Evolutionary conservation across 2,329 filamentous ascomycete genomes (phyloP).

Genomic region (Magnaporthales sp.): DNA sequence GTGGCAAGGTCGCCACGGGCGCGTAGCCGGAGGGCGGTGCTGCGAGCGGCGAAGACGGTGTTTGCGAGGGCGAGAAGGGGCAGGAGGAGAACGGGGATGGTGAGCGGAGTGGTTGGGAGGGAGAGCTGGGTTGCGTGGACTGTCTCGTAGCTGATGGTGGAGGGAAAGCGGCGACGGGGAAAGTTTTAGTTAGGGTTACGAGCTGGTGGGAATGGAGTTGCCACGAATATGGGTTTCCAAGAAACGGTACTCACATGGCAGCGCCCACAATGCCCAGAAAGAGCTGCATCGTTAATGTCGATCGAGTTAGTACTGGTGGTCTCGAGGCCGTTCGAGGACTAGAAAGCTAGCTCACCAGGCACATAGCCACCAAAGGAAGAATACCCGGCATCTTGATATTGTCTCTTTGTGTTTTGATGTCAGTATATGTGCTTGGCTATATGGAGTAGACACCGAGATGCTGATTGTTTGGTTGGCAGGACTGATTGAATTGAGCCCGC

Average conservation of each 20-base stretch:
- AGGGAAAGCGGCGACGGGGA: not conserved
- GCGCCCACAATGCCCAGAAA: not conserved
- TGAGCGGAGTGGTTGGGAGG: conserved; percentile 11
- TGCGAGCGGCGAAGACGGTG: conserved; percentile 1
- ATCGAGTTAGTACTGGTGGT: not conserved
- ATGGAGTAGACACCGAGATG: too few species aligned
- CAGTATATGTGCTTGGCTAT: too few species aligned
- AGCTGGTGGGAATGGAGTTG: too few species aligned
- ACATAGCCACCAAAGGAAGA: not conserved
- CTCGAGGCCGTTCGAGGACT: not conserved
- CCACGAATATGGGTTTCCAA: too few species aligned
- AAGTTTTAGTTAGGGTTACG: not conserved
- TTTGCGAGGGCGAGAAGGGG: conserved; percentile 8
- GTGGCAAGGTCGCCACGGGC: not conserved
- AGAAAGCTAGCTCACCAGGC: not conserved
- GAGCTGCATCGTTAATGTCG: not conserved
- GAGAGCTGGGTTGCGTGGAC: conserved; percentile 8
- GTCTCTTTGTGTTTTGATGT: not conserved
- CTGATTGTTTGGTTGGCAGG: not conserved
- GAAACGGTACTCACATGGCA: not conserved
- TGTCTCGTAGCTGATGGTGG: conserved; percentile 10
- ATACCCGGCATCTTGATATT: not conserved
- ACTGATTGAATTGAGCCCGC: not conserved
- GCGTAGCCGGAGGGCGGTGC: not conserved
- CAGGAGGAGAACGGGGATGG: conserved; percentile 7